Percentiles rank a stretch among this genome's conserved stretches.
phyloP scores from a whole-genome alignment of 768 basidiomycete genomes.

The Tubosaeta brunneosetosa region DNA sequence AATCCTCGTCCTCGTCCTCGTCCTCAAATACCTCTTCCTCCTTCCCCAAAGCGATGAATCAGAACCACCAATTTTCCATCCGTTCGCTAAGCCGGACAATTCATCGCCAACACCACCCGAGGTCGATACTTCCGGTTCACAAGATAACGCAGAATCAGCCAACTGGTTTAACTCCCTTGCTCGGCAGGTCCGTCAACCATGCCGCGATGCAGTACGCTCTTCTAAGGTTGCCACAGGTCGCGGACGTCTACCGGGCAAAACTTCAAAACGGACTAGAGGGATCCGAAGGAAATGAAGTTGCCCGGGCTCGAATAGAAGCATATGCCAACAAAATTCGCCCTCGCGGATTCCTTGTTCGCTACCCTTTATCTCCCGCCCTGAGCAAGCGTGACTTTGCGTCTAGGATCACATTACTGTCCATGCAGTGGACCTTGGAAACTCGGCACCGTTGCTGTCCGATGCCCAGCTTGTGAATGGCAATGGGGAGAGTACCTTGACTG shows the following conservation, averaged over 20 bases:
- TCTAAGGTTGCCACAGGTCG: conserved; percentile 40
- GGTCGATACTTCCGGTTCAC: conserved; percentile 1
- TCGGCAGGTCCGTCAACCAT: conserved; percentile 56
- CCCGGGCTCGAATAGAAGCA: conserved; percentile 70
- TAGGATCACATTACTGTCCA: conserved; percentile 87
- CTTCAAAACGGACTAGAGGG: conserved; percentile 67
- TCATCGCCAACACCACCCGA: conserved; percentile 32
- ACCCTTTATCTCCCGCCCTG: not conserved
- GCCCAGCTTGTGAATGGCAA: conserved; percentile 44
- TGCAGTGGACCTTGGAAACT: conserved; percentile 74
- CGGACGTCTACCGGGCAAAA: conserved; percentile 72
- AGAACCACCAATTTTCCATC: conserved; percentile 56
- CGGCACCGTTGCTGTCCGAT: conserved; percentile 73
- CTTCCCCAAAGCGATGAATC: conserved; percentile 62
- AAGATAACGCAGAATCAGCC: conserved; percentile 62
- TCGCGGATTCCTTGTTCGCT: conserved; percentile 57
- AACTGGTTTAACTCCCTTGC: conserved; percentile 91
- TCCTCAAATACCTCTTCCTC: conserved; percentile 95
- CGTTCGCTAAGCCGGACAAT: conserved; percentile 47
- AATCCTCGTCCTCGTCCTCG: conserved; percentile 63
- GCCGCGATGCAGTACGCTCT: not conserved
- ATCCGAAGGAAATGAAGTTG: conserved; percentile 76
- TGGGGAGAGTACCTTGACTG: conserved; percentile 22
- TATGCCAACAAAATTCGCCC: conserved; percentile 79
- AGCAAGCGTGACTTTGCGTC: conserved; percentile 2